Percentiles rank a stretch among this genome's conserved stretches.
phyloP scores from a whole-genome alignment of 1,139 yeast species.

The Pichia sp. region DNA sequence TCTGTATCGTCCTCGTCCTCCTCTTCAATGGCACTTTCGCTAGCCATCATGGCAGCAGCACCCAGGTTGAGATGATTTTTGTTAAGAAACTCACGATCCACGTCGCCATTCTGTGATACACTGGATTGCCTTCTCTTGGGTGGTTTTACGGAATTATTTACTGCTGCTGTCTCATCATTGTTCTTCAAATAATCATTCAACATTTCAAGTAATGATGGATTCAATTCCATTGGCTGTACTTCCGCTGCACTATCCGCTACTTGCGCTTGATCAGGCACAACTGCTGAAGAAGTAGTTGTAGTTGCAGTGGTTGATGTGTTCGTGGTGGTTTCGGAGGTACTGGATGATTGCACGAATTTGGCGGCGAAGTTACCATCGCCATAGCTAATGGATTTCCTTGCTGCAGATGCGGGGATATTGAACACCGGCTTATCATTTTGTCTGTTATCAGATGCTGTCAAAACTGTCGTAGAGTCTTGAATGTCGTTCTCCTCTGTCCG shows the following conservation, averaged over 20 bases:
- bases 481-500: conserved; percentile 47
- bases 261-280: neutral
- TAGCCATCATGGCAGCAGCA: neutral
- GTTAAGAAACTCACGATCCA: neutral
- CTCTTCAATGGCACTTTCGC: conserved; percentile 3
- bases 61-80: too few relatives aligned
- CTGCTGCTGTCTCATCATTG: conserved; percentile 20
- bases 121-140: conserved; percentile 22
- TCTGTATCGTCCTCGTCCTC: conserved; percentile 41
- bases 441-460: conserved; percentile 11
- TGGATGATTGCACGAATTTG: too few relatives aligned
- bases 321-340: too few relatives aligned
- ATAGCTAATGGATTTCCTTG: neutral
- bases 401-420: conserved; percentile 8
- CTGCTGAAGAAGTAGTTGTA: neutral
- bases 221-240: conserved; percentile 17
- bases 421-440: conserved; percentile 12
- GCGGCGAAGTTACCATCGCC: neutral
- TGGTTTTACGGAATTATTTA: conserved; percentile 16
- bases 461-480: conserved; percentile 15
- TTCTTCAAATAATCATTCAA: conserved; percentile 46
- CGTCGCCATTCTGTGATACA: conserved; percentile 6
- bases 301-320: neutral
- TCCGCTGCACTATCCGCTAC: neutral
- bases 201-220: conserved; percentile 61